Base-by-base conservation (phyloP, 495 filamentous ascomycete genomes). In the Peziza echinospora region DNA sequence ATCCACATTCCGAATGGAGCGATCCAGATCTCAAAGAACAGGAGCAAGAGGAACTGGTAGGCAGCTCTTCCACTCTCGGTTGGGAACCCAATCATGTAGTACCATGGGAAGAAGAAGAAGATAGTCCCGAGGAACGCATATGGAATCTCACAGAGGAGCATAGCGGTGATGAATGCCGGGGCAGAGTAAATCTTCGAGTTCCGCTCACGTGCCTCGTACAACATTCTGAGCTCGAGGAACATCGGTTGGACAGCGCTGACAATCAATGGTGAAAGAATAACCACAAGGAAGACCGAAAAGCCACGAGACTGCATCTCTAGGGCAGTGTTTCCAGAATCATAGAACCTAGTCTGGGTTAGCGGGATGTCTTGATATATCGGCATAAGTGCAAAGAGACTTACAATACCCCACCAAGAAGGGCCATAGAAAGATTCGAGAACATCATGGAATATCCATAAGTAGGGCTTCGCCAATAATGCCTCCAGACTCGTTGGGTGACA, bases 381-480 rank as follows among this genome's bases (percentile, higher is more conserved):
- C 21, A 11, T 48, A 11, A 10, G 10, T n/a, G 21, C 13, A 49
- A 49, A 23, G 6, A 21, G 17, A 8, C 24, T 63, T 62, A 55
- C 60, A 69, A 55, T 61, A 59, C 52, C 22, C 56, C 56, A 6
- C 42, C 52, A 22, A 59, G 46, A 28, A 59, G 73, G 30, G 76
- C 75, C 45, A 79, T 71, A 51, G 80, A 73, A 34, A 81, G 67
- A 24, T 69, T 69, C 47, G 75, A 68, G 63, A 82, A 82, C 26
- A 83, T 64, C 60, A 82, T 83, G 46, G 75, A 73, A 58, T 80
- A 82, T 50, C 77, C 68, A 66, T 91, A 84, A 40, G 71, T 78
- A 47, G 72, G 65, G 48, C 76, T 65, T 42, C 80, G 69, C 79
- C 78, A 84, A 65, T 82, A 73, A 48, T 81, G 71, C 8, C 61